These are phyloP conservation scores for Lichtheimia hyalospora DNA, from an alignment of 371 early-diverging fungal species.

Conservation along the genomic window DNA sequence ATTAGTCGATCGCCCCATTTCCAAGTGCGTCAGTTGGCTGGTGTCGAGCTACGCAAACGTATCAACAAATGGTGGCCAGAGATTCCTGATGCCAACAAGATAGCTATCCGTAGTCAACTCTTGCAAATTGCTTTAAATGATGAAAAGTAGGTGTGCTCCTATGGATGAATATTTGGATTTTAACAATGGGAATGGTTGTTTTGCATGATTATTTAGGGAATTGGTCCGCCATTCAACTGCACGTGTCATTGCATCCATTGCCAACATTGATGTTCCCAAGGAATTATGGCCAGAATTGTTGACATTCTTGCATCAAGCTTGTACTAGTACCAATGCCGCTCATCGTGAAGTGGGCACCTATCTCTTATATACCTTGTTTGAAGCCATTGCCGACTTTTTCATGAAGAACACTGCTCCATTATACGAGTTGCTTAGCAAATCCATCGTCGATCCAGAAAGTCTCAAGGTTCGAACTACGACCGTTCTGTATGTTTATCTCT, in stretches of 20 bases:
- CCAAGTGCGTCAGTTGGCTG: slow-evolving; percentile 83
- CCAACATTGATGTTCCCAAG: slow-evolving; percentile 77
- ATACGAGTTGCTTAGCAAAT: slow-evolving; percentile 67
- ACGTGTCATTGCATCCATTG: slow-evolving; percentile 86
- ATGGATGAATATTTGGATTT: not conserved
- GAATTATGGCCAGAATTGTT: slow-evolving; percentile 80
- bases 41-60: slow-evolving; percentile 88
- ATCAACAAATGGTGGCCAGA: slow-evolving; percentile 72
- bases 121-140: slow-evolving; percentile 71
- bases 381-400: slow-evolving; percentile 76
- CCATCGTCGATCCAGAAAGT: slow-evolving; percentile 86
- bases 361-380: slow-evolving; percentile 81
- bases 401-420: slow-evolving; percentile 65
- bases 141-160: slow-evolving; percentile 51
- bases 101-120: slow-evolving; percentile 63
- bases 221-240: slow-evolving; percentile 79
- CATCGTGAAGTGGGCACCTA: slow-evolving; percentile 90
- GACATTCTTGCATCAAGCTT: slow-evolving; percentile 76
- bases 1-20: slow-evolving; percentile 57
- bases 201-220: slow-evolving; percentile 41
- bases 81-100: slow-evolving; percentile 50
- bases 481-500: slow-evolving; percentile 53
- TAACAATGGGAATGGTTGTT: not conserved
- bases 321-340: slow-evolving; percentile 61
- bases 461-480: slow-evolving; percentile 77